Base-by-base conservation (phyloP, 2,329 filamentous ascomycete species). In the Xylariomycetidae sp. region DNA sequence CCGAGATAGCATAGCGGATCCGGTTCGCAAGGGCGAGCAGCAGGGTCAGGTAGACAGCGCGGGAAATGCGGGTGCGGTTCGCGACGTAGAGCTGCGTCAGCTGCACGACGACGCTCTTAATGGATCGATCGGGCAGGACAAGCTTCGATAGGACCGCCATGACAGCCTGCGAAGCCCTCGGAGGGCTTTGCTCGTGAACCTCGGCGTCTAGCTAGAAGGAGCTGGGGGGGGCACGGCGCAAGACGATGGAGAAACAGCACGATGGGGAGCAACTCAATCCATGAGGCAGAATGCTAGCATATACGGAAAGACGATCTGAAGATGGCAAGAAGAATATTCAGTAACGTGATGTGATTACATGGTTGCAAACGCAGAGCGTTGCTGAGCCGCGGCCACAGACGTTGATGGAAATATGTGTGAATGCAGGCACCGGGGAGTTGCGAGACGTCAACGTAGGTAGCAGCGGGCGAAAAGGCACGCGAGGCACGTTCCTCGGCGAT, bases 1-100 rank as follows among this genome's bases (percentile, higher is more conserved):
- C 89, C 38, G 84, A 81, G 54, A 96, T 82, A 49, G 90, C 89
- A 74, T 87, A 81, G 50, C 89, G 87, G 34, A 96, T 80, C 50
- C 92, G 87, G 59, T 94, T 89, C 40, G 82, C 70, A 40, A 95
- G 76, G 29, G 86, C 79, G 47, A 90, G 65, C 49, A 90, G 77
- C 47, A 95, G 73, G 18, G 86, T 81, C 42, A 94, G 67, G 67
- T 93, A 94, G 48, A 94, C 77, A 43, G 78, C 79, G 53, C 85
- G 82, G 15, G 86, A 90, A 59, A 95, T 88, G 46, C 77, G 77
- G 31, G 79, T 86, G 48, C 88, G 85, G 62, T 94, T 79, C 42
- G 74, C 71, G 43, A 90, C 70, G 61, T 95, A 95, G 30, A 87
- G 71, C 31, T 70, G 60, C 3, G 82, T 81, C 42, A 93, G 65